Percentiles rank a stretch among this genome's conserved stretches.
Evolutionary conservation across 2,329 filamentous ascomycete species (phyloP).

Genomic region (Pochonia chlamydosporia): DNA sequence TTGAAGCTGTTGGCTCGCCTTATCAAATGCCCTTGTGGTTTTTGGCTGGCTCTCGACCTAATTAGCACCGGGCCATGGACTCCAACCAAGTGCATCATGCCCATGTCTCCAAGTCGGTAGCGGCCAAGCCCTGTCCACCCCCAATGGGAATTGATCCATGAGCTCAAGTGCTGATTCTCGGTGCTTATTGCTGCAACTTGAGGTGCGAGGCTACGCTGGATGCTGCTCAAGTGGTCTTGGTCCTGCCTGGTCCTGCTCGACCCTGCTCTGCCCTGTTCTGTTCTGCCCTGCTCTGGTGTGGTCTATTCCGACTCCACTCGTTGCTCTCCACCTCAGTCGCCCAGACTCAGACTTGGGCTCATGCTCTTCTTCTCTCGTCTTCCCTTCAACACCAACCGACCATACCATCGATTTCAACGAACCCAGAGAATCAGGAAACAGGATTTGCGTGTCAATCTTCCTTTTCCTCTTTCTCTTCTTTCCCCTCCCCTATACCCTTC

Average conservation of each 20-base stretch:
- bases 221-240: too few relatives aligned
- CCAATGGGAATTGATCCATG: too few relatives aligned
- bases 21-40: too few relatives aligned
- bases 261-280: background rate
- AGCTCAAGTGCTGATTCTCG: too few relatives aligned
- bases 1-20: background rate
- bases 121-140: too few relatives aligned
- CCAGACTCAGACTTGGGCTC: conserved; percentile 8
- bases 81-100: too few relatives aligned
- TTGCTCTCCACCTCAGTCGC: conserved; percentile 13
- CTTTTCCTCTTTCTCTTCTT: conserved; percentile 12
- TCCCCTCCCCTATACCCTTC: conserved; percentile 6
- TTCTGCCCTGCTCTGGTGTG: background rate
- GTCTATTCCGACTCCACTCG: conserved; percentile 13
- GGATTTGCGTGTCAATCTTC: conserved; percentile 11
- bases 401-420: background rate
- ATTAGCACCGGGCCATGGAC: too few relatives aligned
- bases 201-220: too few relatives aligned
- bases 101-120: too few relatives aligned
- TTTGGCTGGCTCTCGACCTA: background rate
- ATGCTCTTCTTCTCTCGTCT: conserved; percentile 12
- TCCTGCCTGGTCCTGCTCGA: too few relatives aligned
- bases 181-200: too few relatives aligned
- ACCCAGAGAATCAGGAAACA: conserved; percentile 11
- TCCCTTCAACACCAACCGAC: conserved; percentile 7